Evolutionary conservation across 805 yeast genomes (phyloP), one percentile per base, ranked within the genome.

Genomic region (Yarrowia keelungensis): DNA sequence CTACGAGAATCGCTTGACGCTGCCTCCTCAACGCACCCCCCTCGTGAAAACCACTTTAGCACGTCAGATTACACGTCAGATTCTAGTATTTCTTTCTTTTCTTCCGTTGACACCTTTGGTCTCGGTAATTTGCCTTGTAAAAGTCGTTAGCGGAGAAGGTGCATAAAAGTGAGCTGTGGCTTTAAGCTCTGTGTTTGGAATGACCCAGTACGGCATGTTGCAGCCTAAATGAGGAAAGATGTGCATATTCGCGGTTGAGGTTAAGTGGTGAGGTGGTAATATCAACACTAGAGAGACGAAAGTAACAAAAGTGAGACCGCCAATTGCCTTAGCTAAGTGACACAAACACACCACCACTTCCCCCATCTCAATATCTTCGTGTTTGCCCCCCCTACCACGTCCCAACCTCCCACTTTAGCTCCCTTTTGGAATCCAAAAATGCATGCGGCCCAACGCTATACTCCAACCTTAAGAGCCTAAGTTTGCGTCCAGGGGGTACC

Each of bases 181-280:
- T 36, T 26, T 51, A 36, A 19, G 16, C 43, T 51, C 43, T 51
- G 56, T 50, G 58, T 51, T 51, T 51, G 58, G 58, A 51, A 51
- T 51, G 58, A 51, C 58, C 58, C 58, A 51, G 58, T 51, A 51
- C 43, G 58, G 58, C 58, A 51, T 36, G 42, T 36, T 51, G 32
- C 39, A 12, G n/a, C 8, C 58, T n/a, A 5, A 51, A 51, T 38
- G 58, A 32, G 58, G 58, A 51, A 16, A 5, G 41, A 51, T 36
- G 43, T 51, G 58, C 58, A 38, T 36, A 51, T 36, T 19, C 32
- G 11, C 15, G 12, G 9, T 49, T 47, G 32, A 26, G 32, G 32
- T 5, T 26, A 26, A 19, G 19, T 19, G 19, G 19, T 19, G 19
- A 19, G 19, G 19, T 19, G 19, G 19, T 19, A 19, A 19, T 19